Evolutionary conservation across 129 eudicot genomes (phyloP).

Genomic region (Centella asiatica): DNA sequence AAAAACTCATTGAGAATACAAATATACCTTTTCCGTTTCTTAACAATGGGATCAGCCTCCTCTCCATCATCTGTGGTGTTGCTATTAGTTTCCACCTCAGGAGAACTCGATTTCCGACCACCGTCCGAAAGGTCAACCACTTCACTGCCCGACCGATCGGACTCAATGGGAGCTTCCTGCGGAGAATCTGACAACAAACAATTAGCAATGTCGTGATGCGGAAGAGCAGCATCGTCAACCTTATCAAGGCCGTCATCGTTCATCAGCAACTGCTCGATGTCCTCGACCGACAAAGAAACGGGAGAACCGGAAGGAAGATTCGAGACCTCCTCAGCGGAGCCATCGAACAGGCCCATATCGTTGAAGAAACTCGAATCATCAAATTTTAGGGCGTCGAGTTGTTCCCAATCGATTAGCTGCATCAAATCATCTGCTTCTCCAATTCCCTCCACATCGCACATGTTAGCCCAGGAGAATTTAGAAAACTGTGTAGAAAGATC

Average conservation of each 20-base stretch:
- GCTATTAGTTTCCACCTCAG: neutral
- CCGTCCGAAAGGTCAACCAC: slow-evolving; percentile 1
- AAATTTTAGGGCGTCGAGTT: neutral
- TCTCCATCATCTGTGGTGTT: neutral
- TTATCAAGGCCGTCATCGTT: slow-evolving; percentile 4
- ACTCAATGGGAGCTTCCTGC: slow-evolving; percentile 4
- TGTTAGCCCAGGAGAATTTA: no score
- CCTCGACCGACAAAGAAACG: neutral
- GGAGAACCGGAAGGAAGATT: neutral
- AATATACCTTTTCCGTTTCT: slow-evolving; percentile 9
- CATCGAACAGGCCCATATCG: neutral
- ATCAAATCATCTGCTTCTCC: neutral
- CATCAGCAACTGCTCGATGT: neutral
- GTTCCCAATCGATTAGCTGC: neutral
- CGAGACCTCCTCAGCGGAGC: neutral
- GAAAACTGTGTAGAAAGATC: no score
- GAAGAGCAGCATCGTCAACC: neutral
- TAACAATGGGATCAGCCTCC: neutral
- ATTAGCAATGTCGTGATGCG: neutral
- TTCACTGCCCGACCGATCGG: neutral
- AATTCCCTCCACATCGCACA: no score
- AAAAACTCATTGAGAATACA: neutral
- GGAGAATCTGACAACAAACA: neutral
- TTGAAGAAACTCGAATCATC: neutral
- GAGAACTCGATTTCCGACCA: slow-evolving; percentile 1